Evolutionary conservation across 2,329 filamentous ascomycete genomes (phyloP).

Genomic region (Verticillium tricorpus): DNA sequence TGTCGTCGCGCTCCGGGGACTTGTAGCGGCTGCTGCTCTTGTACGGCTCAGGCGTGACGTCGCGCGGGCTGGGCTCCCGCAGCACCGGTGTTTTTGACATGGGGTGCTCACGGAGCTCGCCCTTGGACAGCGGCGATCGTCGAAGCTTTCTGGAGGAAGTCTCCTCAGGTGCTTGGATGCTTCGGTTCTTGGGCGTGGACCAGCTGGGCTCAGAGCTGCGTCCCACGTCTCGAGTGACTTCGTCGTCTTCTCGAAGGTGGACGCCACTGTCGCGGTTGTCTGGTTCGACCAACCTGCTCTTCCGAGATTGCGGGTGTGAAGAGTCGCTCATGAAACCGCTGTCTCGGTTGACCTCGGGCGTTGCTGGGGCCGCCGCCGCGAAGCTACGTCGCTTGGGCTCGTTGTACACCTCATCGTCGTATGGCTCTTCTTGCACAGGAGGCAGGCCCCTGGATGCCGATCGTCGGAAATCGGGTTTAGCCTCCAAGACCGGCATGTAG

Average conservation of each 20-base stretch:
- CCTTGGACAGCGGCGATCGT: slow-evolving; percentile 12
- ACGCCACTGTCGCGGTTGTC: slow-evolving; percentile 51
- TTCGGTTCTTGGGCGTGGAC: slow-evolving; percentile 1
- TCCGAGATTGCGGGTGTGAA: slow-evolving; percentile 30
- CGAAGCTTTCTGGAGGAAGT: slow-evolving; percentile 24
- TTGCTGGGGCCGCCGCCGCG: slow-evolving; percentile 3
- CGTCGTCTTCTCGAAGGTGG: slow-evolving; percentile 45
- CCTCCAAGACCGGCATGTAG: slow-evolving; percentile 12
- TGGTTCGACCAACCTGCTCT: slow-evolving; percentile 26
- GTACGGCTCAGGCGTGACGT: slow-evolving; percentile 38
- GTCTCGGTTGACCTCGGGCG: slow-evolving; percentile 39
- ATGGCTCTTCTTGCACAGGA: slow-evolving; percentile 47
- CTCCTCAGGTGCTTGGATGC: slow-evolving; percentile 8
- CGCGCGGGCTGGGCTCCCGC: slow-evolving; percentile 29
- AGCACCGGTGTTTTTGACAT: slow-evolving; percentile 33
- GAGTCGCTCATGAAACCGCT: slow-evolving; percentile 45
- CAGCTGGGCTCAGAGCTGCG: slow-evolving; percentile 8
- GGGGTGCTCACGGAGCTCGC: slow-evolving; percentile 19
- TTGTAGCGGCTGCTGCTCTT: slow-evolving; percentile 26
- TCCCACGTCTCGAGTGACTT: slow-evolving; percentile 16
- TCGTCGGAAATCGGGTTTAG: slow-evolving; percentile 30
- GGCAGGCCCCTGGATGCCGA: slow-evolving; percentile 41
- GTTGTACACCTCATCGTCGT: slow-evolving; percentile 33
- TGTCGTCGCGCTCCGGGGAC: slow-evolving; percentile 10
- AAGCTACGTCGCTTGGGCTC: slow-evolving; percentile 3